A percentile compares a stretch with the other conserved stretches of the same genome.
Conservation (phyloP, 305 asterid species). For the Fraxinus nigra region DNA sequence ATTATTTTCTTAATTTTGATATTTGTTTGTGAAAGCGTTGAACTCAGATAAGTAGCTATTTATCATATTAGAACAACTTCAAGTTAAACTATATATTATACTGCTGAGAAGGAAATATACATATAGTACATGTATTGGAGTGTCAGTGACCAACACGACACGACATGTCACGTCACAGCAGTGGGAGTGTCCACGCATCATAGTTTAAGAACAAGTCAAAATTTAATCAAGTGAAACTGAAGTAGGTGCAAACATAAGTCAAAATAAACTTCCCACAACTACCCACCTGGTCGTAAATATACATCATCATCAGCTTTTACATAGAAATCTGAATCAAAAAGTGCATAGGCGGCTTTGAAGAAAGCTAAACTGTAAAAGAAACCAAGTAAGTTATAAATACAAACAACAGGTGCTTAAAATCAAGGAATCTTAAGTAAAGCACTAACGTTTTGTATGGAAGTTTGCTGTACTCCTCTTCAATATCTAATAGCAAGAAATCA, state of each 20-base stretch:
- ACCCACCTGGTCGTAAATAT: conserved; percentile 87
- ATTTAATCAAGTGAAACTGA: conserved; percentile 2
- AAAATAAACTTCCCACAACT: conserved; percentile 14
- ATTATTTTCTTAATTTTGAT: not conserved
- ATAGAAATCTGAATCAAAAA: conserved; percentile 83
- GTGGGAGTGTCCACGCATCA: not conserved
- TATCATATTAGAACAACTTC: not conserved
- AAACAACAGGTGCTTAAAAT: conserved; percentile 12
- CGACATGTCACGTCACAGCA: not conserved
- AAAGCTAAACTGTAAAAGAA: conserved; percentile 66
- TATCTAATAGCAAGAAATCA: conserved; percentile 87
- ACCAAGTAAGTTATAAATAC: conserved; percentile 28
- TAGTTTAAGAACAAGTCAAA: conserved; percentile 14
- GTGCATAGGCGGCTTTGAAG: conserved; percentile 97
- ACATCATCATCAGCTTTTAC: conserved; percentile 99
- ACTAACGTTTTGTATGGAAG: conserved; percentile 99
- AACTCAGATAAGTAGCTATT: not conserved
- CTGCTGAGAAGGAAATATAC: not conserved
- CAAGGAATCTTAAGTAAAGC: conserved; percentile 17
- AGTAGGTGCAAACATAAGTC: not conserved
- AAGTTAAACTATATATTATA: not conserved
- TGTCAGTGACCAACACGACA: not conserved
- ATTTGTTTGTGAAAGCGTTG: not conserved
- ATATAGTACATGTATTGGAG: not conserved
- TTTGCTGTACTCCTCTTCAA: conserved; percentile 99